Base-by-base conservation (phyloP, 495 filamentous ascomycete species). In the Tuber magnatum region DNA sequence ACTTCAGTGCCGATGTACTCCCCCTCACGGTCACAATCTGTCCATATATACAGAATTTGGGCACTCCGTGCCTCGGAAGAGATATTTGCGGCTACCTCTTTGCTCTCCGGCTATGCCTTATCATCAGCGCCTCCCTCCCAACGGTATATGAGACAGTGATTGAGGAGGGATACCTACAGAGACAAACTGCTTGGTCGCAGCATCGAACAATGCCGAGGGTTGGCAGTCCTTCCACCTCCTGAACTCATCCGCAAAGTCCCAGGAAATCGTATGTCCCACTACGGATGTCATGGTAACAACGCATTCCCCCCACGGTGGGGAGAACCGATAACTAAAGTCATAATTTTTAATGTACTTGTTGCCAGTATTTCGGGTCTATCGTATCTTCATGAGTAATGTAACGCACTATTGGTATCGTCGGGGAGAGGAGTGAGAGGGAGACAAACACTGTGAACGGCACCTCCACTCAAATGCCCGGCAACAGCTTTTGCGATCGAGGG, bases 1-100 rank as follows among this genome's bases (percentile, higher is more conserved):
- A 99, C 93, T 81, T 98, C 96, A n/a, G 91, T 85, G 1, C 95
- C 95, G 76, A 99, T 99, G 80, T 97, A 91, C 84, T 99, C 95
- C 24, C 95, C 95, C 86, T 99, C 95, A 71, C 94, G 90, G 86
- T 99, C 95, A 84, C 95, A 98, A 87, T 99, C 95, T 1, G 95
- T 99, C 95, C 95, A 99, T 80, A 99, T 97, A 83, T 93, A 95
- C 22, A 99, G 86, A 32, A 89, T 89, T 78, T 86, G 87, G 73
- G 88, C 85, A 79, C 88, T 86, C 68, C 87, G 88, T 20, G 96
- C 95, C 83, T 95, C 89, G 9, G 86, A 83, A 69, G 90, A 86
- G 80, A 99, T 98, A 81, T 99, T 99, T 8, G 89, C 85, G 14
- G 94, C 93, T 73, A 98, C 92, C 28, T 89, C 85, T 79, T 88